Evolutionary conservation across 257 asterid genomes (phyloP), one percentile per base, ranked within the genome.

Genomic region (Penstemon davidsonii): DNA sequence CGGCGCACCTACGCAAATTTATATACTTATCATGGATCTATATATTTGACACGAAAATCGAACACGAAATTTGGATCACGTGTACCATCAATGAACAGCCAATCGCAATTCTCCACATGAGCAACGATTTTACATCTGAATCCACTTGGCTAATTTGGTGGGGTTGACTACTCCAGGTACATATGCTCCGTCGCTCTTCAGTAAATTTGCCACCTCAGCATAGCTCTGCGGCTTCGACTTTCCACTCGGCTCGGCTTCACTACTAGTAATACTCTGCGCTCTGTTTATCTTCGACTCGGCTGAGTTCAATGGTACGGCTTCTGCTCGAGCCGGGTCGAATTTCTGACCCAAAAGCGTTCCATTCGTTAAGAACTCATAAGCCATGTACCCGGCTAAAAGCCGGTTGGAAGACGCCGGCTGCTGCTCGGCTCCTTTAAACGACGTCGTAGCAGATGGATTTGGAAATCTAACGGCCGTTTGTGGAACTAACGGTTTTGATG

Each of bases 381-480:
- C 96, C 89, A 89, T 71, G 73, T 85, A 83, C 8, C 95, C 96
- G 44, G 92, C 96, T 63, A 89, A 41, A 25, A 88, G 82, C 83
- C 86, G 81, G 49, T 85, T 88, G 0, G 79, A 71, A 0, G 76
- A 41, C 56, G 50, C 1, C 52, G 84, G 69, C 55, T 64, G 78
- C 60, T 62, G 75, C 62, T 71, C 81, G 58, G 75, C 62, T 56
- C 66, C 79, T 10, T 13, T 67, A 0, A 62, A 74, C 63, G 84
- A 64, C 76, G 74, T 40, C 72, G 81, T 41, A 0, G 64, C 38
- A 0, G 18, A 11, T 8, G 45, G 50, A 25, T 3, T 68, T 19
- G 72, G 6, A 55, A 64, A 49, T 55, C 81, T 73, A 64, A 81
- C 86, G 70, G 85, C 44, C 75, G 81, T 67, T 44, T 54, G 59